Evolutionary conservation across 768 basidiomycete genomes (phyloP).

Genomic region (Arthromyces matolae): DNA sequence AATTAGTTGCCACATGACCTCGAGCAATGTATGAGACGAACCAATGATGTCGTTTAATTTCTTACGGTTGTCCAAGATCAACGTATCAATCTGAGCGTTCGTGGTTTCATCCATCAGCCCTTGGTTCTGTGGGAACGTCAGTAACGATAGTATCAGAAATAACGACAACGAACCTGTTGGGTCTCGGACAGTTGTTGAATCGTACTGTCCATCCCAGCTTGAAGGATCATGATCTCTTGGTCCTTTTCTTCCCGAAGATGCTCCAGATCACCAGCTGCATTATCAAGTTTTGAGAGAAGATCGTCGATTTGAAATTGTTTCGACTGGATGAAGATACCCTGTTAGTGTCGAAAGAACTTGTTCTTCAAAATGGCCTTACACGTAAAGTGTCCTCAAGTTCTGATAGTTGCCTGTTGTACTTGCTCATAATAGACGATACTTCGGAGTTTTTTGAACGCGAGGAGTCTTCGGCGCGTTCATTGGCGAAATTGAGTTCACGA

Average conservation of each 20-base stretch:
- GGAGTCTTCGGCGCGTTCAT: slow-evolving; percentile 96
- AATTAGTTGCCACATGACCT: slow-evolving; percentile 12
- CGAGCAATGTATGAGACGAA: slow-evolving; percentile 22
- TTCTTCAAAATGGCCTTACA: slow-evolving; percentile 41
- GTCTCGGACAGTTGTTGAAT: slow-evolving; percentile 83
- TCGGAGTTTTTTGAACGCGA: slow-evolving; percentile 90
- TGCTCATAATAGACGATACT: slow-evolving; percentile 80
- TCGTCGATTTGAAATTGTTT: slow-evolving; percentile 98
- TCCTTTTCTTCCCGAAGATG: slow-evolving; percentile 92
- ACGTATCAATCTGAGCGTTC: slow-evolving; percentile 94
- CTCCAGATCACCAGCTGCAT: slow-evolving; percentile 71
- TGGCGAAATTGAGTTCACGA: slow-evolving; percentile 90
- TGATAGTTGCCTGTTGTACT: slow-evolving; percentile 93
- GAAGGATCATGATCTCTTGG: slow-evolving; percentile 91
- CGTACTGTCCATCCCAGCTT: slow-evolving; percentile 92
- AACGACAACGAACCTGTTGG: slow-evolving; percentile 58
- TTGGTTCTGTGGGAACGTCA: slow-evolving; percentile 53
- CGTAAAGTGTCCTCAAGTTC: slow-evolving; percentile 96
- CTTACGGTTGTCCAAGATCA: slow-evolving; percentile 95
- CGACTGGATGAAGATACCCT: slow-evolving; percentile 41
- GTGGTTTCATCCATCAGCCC: slow-evolving; percentile 85
- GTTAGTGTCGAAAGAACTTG: slow-evolving; percentile 1
- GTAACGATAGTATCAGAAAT: slow-evolving; percentile 2
- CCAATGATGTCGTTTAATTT: slow-evolving; percentile 97
- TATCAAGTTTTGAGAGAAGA: slow-evolving; percentile 75